Percentiles rank a stretch among this genome's conserved stretches.
Conservation (phyloP, 2,329 filamentous ascomycete species). For the Colletotrichum cuscutae region DNA sequence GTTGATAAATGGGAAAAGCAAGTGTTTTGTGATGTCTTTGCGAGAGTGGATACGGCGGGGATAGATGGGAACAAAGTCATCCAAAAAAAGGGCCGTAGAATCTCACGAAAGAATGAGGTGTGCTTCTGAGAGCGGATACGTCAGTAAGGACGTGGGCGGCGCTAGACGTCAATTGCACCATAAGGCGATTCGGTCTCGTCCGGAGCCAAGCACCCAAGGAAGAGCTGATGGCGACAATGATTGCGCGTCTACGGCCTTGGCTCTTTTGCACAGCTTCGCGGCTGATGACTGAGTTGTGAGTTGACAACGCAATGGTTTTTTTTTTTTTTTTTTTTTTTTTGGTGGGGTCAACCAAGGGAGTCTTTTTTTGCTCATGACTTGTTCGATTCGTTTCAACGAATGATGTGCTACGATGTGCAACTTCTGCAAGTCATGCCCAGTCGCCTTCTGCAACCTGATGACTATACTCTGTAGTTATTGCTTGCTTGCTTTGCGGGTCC, state of each 20-base stretch:
- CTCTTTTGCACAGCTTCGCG: slow-evolving; percentile 18
- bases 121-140: neutral
- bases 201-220: slow-evolving; percentile 25
- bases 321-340: neutral
- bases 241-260: slow-evolving; percentile 37
- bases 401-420: neutral
- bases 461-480: neutral
- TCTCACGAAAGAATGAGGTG: neutral
- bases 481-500: too few species aligned
- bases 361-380: neutral
- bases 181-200: slow-evolving; percentile 28
- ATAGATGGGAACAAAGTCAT: slow-evolving; percentile 11
- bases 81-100: slow-evolving; percentile 9
- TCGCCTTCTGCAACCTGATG: neutral
- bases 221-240: slow-evolving; percentile 31
- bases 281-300: slow-evolving; percentile 24
- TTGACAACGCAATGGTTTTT: neutral
- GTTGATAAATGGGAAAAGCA: neutral
- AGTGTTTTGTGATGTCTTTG: neutral
- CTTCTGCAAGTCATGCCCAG: slow-evolving; percentile 1
- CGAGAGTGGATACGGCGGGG: slow-evolving; percentile 28
- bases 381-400: neutral
- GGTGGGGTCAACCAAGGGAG: neutral
- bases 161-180: slow-evolving; percentile 21
- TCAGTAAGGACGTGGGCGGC: neutral